Base-by-base conservation (phyloP, 1,139 yeast species). In the Petasospora rhodanensis region DNA sequence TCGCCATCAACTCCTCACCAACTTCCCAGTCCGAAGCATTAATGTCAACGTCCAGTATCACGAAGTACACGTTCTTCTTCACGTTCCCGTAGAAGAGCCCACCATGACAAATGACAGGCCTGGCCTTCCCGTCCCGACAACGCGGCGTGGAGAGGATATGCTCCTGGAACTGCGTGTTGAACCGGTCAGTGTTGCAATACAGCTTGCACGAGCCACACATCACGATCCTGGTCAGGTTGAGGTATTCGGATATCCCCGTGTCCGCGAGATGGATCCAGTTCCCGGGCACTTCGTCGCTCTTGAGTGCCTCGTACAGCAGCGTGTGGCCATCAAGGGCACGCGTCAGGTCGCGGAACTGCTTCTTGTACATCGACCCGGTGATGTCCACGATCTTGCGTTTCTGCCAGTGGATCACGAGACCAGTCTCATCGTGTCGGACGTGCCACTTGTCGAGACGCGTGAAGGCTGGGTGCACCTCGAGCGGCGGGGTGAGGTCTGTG, bases 381-480 rank as follows among this genome's bases (percentile, higher is more conserved):
- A 28, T 28, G 14, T 30, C 28, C 7, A 24, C 28, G 8, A 29
- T 29, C 24, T 24, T 23, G 19, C 24, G 22, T n/a, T 24, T 17
- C 4, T 6, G 15, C 28, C 23, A 23, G 12, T 29, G 27, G 18
- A 29, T 24, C 15, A 29, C 20, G 19, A 29, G 28, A 4, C 32
- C 32, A 4, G 32, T 24, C 14, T 17, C 25, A 13, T 29, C 22
- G 18, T 29, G 32, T n/a, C 32, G 27, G n/a, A 29, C 9, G 14
- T 29, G 32, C 27, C 19, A 24, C 5, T 19, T n/a, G 19, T 29
- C 28, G 11, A 29, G 19, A 4, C 28, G 24, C 7, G 27, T 29
- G 28, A 29, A 29, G 14, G 25, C 31, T 7, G 11, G 9, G n/a
- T 12, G 18, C 18, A 26, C 29, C 5, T 21, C 25, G 14, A 28